Evolutionary conservation across 768 basidiomycete species (phyloP), one percentile per base, ranked within the genome.

Genomic region (Suillus brevipes): DNA sequence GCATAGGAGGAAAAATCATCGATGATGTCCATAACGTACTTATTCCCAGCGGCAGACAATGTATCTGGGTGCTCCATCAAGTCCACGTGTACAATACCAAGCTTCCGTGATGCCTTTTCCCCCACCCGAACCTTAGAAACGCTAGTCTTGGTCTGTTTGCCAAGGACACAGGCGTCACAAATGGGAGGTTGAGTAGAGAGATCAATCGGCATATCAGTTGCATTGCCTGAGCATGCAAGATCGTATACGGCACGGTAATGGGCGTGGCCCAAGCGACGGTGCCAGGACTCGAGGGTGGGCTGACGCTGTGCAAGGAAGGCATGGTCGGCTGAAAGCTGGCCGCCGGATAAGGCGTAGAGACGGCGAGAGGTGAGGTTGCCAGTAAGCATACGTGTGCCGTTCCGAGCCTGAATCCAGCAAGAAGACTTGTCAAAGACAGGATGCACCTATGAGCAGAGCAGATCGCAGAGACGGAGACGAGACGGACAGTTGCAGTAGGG

Each of bases 161-260:
- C 52, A 16, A 34, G 23, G 20, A 53, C 12, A 7, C 40, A 40
- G 14, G 2, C 13, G 16, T 40, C 40, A 65, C 25, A 64, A 62
- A 52, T 65, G 72, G 49, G 67, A 68, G 5, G 71, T 3, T 28
- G 70, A 67, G 4, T 75, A 16, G 57, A 58, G 20, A 53, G 37
- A 18, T n/a, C 43, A 43, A 55, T 9, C 3, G 60, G 61, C 66
- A 67, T 67, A 67, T 64, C 64, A n/a, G 9, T 52, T 12, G 56
- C 64, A 40, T 3, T 0, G 14, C 40, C 40, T 3, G 40, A 40
- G 0, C 40, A 13, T 1, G 14, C 73, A 28, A 68, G 65, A 52
- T 75, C 72, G 55, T 78, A 71, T 6, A 62, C 53, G 0, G 77
- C 71, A 10, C 69, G 70, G 60, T 72, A 74, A 57, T 72, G 75